phyloP scores from a whole-genome alignment of 108 stramenopile species.

The Epithemia pelagica region DNA sequence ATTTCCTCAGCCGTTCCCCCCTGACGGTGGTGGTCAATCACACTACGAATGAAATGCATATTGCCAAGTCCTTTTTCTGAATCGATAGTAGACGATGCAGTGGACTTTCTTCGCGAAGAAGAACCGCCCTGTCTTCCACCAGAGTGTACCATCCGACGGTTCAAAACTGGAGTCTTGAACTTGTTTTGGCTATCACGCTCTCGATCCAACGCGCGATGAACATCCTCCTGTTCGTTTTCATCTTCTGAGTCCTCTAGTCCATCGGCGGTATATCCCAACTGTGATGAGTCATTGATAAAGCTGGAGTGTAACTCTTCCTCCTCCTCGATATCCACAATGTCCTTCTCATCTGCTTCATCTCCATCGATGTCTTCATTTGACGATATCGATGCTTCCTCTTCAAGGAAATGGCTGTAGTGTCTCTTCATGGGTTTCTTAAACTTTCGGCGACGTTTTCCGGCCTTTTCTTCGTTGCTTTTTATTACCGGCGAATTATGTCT shows the following conservation, averaged over 20 bases:
- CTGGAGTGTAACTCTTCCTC: constrained; percentile 39
- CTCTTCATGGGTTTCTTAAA: not conserved
- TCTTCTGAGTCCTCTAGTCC: constrained; percentile 44
- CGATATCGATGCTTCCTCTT: constrained; percentile 47
- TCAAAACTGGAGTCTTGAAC: constrained; percentile 69
- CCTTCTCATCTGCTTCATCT: constrained; percentile 54
- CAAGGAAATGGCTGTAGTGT: constrained; percentile 20
- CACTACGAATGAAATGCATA: constrained; percentile 80
- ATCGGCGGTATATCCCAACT: constrained; percentile 78
- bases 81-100: constrained; percentile 35
- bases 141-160: constrained; percentile 43
- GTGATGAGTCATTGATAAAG: constrained; percentile 81
- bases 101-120: not conserved
- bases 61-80: constrained; percentile 71
- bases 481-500: too few relatives aligned
- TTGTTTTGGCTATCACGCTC: constrained; percentile 38
- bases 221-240: constrained; percentile 16
- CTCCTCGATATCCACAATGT: constrained; percentile 47
- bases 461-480: not conserved
- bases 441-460: not conserved
- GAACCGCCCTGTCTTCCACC: not conserved
- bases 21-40: constrained; percentile 70
- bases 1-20: constrained; percentile 73
- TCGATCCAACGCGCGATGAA: constrained; percentile 57
- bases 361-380: constrained; percentile 62